Conservation (phyloP, 148 eudicot species). For the Rhododendron mucronatum region DNA sequence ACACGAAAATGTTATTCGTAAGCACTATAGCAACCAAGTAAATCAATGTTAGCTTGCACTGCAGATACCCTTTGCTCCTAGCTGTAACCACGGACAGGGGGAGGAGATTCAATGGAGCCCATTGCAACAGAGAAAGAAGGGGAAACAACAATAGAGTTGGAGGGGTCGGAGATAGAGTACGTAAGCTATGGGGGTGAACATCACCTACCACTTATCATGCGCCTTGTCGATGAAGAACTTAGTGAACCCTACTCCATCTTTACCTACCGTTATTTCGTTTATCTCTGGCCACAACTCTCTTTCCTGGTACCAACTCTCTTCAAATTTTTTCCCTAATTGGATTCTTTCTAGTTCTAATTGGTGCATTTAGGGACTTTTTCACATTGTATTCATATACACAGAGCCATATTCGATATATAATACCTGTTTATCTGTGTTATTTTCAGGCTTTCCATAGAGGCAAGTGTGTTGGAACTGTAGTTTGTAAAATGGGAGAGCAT, state of each 20-base stretch:
- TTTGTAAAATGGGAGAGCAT: conserved; percentile 96
- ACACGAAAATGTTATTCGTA: neutral
- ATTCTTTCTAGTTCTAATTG: neutral
- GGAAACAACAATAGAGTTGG: conserved; percentile 25
- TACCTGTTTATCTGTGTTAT: neutral
- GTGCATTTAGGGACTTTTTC: neutral
- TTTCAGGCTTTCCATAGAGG: conserved; percentile 82
- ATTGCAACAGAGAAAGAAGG: conserved; percentile 6
- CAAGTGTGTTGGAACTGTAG: conserved; percentile 87
- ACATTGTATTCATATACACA: neutral
- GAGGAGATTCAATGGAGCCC: conserved; percentile 4
- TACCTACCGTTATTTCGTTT: conserved; percentile 96
- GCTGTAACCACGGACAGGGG: neutral
- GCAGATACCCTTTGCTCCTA: neutral
- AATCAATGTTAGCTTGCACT: neutral
- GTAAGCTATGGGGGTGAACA: conserved; percentile 88
- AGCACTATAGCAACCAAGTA: neutral
- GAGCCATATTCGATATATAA: neutral
- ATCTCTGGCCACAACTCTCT: conserved; percentile 92
- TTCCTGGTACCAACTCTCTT: conserved; percentile 43
- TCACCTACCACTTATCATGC: conserved; percentile 83
- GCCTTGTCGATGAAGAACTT: conserved; percentile 81
- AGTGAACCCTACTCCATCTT: conserved; percentile 99
- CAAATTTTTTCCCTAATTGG: too few species aligned
- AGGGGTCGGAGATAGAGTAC: conserved; percentile 58